Conservation (phyloP, 2,329 filamentous ascomycete species). For the Calonectria multiphialidica region DNA sequence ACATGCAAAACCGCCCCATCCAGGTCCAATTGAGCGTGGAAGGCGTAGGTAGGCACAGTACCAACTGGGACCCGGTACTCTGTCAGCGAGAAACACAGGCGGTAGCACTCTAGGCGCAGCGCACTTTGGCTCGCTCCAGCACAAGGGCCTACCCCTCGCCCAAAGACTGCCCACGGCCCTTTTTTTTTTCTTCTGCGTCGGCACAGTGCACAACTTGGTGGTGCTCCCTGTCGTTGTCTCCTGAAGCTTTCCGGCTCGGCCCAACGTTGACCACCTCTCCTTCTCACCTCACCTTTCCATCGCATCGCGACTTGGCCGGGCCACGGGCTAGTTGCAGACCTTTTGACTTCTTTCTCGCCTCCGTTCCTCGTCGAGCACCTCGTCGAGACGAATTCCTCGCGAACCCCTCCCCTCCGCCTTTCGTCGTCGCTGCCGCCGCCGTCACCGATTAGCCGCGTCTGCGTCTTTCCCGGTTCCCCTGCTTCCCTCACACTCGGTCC, state of each 20-base stretch:
- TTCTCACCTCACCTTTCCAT: slow-evolving; percentile 33
- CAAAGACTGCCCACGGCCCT: slow-evolving; percentile 1
- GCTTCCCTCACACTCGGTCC: slow-evolving; percentile 34
- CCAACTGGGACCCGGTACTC: background rate
- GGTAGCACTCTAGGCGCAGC: background rate
- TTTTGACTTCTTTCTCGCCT: slow-evolving; percentile 28
- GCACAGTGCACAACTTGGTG: slow-evolving; percentile 32
- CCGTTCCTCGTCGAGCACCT: slow-evolving; percentile 36
- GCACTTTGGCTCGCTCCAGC: slow-evolving; percentile 4
- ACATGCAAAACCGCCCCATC: slow-evolving; percentile 2
- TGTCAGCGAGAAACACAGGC: slow-evolving; percentile 7
- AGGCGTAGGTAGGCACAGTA: background rate
- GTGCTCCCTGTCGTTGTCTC: slow-evolving; percentile 36
- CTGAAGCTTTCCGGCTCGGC: slow-evolving; percentile 42
- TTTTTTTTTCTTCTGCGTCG: slow-evolving; percentile 24
- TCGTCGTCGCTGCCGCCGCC: slow-evolving; percentile 29
- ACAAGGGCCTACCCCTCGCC: slow-evolving; percentile 7
- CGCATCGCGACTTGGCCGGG: slow-evolving; percentile 51
- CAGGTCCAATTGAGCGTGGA: slow-evolving; percentile 4
- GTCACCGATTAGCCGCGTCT: slow-evolving; percentile 34
- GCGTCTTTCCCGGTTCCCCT: slow-evolving; percentile 32
- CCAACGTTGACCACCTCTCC: slow-evolving; percentile 40
- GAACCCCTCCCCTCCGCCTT: slow-evolving; percentile 23
- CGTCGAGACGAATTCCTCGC: slow-evolving; percentile 28
- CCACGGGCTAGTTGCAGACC: slow-evolving; percentile 51